These are phyloP conservation scores for Claviceps spartinae DNA, from an alignment of 2,329 filamentous ascomycete genomes.

Conservation along the genomic window DNA sequence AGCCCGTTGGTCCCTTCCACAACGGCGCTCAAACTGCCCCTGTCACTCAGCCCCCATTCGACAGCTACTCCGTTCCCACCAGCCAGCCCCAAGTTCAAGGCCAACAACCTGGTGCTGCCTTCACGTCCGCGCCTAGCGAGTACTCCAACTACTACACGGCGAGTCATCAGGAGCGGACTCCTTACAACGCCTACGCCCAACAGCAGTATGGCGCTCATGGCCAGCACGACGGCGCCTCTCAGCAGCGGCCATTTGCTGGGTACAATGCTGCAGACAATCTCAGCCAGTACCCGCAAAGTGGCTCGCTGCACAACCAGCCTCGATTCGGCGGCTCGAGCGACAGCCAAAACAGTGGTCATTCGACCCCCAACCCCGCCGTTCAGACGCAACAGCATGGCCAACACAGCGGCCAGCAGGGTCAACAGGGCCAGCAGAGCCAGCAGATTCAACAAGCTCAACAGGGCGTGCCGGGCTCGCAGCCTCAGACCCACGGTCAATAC, in stretches of 20 bases:
- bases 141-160: constrained; percentile 79
- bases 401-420: constrained; percentile 29
- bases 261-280: constrained; percentile 55
- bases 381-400: constrained; percentile 35
- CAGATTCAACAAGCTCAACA: constrained; percentile 21
- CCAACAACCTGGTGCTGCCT: constrained; percentile 48
- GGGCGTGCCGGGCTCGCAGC: constrained; percentile 29
- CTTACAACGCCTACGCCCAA: constrained; percentile 68
- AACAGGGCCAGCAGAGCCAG: constrained; percentile 21
- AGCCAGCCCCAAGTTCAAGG: constrained; percentile 41
- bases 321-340: constrained; percentile 50
- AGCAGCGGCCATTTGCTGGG: constrained; percentile 65
- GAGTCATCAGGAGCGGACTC: constrained; percentile 56
- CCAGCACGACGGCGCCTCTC: constrained; percentile 59
- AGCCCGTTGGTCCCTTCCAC: constrained; percentile 76
- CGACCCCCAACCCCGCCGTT: constrained; percentile 69
- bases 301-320: constrained; percentile 38
- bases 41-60: constrained; percentile 42
- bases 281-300: constrained; percentile 63
- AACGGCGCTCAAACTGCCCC: constrained; percentile 44
- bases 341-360: constrained; percentile 74
- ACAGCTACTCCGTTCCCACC: constrained; percentile 45
- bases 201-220: constrained; percentile 44
- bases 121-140: constrained; percentile 63
- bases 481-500: constrained; percentile 34